Percentiles rank a stretch among this genome's conserved stretches.
These are phyloP conservation scores for Phytopythium vexans DNA, from an alignment of 352 stramenopile species.

Conservation along the genomic window DNA sequence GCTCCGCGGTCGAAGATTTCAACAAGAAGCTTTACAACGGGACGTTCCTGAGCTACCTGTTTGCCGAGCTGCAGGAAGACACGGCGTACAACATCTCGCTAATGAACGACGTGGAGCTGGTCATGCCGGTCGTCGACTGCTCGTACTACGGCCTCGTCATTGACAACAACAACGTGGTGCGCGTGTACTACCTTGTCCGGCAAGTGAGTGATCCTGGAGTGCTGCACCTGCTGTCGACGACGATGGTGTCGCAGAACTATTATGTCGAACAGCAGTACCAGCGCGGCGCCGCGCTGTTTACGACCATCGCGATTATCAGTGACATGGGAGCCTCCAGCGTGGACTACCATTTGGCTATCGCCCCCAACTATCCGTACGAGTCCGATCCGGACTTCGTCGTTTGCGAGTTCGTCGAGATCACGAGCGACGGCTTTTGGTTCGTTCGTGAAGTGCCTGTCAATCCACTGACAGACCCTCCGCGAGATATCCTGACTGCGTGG, in stretches of 20 bases:
- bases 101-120: slow-evolving; percentile 22
- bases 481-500: background rate
- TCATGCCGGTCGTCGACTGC: slow-evolving; percentile 22
- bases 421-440: background rate
- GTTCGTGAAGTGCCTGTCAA: background rate
- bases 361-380: slow-evolving; percentile 26
- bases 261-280: slow-evolving; percentile 15
- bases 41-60: slow-evolving; percentile 13
- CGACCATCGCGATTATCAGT: slow-evolving; percentile 18
- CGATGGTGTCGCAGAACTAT: slow-evolving; percentile 28
- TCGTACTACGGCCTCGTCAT: slow-evolving; percentile 15
- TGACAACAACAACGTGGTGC: slow-evolving; percentile 11
- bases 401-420: background rate
- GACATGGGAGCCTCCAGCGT: slow-evolving; percentile 17
- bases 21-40: slow-evolving; percentile 20
- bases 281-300: slow-evolving; percentile 11
- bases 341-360: slow-evolving; percentile 19
- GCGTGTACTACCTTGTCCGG: slow-evolving; percentile 26
- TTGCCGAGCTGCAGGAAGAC: slow-evolving; percentile 10
- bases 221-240: slow-evolving; percentile 19
- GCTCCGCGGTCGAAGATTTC: slow-evolving; percentile 8
- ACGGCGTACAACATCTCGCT: slow-evolving; percentile 29
- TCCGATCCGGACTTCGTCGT: background rate
- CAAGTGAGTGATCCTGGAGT: slow-evolving; percentile 9
- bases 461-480: background rate